These are phyloP conservation scores for Didymella lethalis DNA, from an alignment of 2,329 filamentous ascomycete genomes.

Conservation along the genomic window DNA sequence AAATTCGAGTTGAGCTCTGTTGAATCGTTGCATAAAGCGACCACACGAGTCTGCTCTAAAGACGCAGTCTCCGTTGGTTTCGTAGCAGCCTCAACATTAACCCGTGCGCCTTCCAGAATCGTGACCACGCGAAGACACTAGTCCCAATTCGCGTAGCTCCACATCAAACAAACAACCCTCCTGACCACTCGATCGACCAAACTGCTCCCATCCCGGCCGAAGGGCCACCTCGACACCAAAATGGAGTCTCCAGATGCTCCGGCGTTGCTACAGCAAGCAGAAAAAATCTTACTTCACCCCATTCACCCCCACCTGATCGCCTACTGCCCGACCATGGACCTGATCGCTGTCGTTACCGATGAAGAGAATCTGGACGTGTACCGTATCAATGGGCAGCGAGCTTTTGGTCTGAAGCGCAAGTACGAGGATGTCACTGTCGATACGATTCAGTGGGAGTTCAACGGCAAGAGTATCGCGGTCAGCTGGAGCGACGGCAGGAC, in stretches of 20 bases:
- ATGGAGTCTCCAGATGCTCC: constrained; percentile 16
- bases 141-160: constrained; percentile 7
- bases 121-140: constrained; percentile 17
- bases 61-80: neutral
- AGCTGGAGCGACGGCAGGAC: constrained; percentile 84
- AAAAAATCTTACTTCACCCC: constrained; percentile 55
- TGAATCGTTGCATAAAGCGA: neutral
- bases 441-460: constrained; percentile 57
- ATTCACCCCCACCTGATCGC: constrained; percentile 68
- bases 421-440: constrained; percentile 46
- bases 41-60: neutral
- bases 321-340: constrained; percentile 85
- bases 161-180: constrained; percentile 12
- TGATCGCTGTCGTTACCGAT: constrained; percentile 76
- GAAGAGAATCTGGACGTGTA: constrained; percentile 77
- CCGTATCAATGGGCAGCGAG: constrained; percentile 76
- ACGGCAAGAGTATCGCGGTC: constrained; percentile 77
- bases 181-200: neutral
- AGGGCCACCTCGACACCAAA: constrained; percentile 3
- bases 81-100: neutral
- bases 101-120: neutral
- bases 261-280: constrained; percentile 49
- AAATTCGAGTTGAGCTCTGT: neutral
- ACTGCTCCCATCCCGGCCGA: constrained; percentile 1
- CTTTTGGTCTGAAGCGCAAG: constrained; percentile 62